A percentile compares a stretch with the other conserved stretches of the same genome.
Conservation (phyloP, 352 stramenopile species). For the Discostella stelligera region DNA sequence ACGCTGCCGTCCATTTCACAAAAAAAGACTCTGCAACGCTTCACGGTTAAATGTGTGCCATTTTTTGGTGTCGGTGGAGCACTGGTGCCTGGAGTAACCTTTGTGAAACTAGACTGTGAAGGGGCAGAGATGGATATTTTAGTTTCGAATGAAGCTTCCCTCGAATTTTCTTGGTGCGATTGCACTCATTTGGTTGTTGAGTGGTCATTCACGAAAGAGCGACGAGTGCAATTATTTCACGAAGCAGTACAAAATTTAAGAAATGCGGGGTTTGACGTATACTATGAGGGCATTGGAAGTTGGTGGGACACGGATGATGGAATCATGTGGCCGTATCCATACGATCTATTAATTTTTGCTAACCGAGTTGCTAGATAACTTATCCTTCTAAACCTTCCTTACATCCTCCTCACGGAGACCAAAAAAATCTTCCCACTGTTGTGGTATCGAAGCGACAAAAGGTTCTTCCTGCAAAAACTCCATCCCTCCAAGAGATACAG, state of each 20-base stretch:
- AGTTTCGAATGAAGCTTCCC: slow-evolving; percentile 31
- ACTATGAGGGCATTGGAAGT: slow-evolving; percentile 54
- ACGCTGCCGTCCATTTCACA: slow-evolving; percentile 43
- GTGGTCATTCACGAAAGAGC: slow-evolving; percentile 70
- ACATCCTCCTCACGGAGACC: slow-evolving; percentile 55
- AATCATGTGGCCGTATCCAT: slow-evolving; percentile 58
- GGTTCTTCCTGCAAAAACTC: slow-evolving; percentile 54
- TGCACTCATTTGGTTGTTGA: slow-evolving; percentile 60
- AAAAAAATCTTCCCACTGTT: slow-evolving; percentile 65
- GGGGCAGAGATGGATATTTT: slow-evolving; percentile 63
- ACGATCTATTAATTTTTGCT: slow-evolving; percentile 61
- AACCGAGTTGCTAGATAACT: too few relatives aligned
- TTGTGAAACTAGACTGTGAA: slow-evolving; percentile 70
- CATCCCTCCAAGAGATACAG: slow-evolving; percentile 48
- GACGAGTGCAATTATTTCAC: slow-evolving; percentile 48
- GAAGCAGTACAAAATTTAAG: slow-evolving; percentile 45
- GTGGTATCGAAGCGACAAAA: slow-evolving; percentile 61
- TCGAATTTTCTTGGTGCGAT: slow-evolving; percentile 47
- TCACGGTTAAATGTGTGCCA: slow-evolving; percentile 39
- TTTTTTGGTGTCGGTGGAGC: slow-evolving; percentile 46
- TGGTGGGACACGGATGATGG: slow-evolving; percentile 60
- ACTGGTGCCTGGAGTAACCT: slow-evolving; percentile 51
- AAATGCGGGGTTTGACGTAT: slow-evolving; percentile 54
- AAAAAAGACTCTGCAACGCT: slow-evolving; percentile 36
- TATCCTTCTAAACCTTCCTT: slow-evolving; percentile 13